These are phyloP conservation scores for Neurospora sp. DNA, from an alignment of 495 filamentous ascomycete genomes.

Conservation along the genomic window DNA sequence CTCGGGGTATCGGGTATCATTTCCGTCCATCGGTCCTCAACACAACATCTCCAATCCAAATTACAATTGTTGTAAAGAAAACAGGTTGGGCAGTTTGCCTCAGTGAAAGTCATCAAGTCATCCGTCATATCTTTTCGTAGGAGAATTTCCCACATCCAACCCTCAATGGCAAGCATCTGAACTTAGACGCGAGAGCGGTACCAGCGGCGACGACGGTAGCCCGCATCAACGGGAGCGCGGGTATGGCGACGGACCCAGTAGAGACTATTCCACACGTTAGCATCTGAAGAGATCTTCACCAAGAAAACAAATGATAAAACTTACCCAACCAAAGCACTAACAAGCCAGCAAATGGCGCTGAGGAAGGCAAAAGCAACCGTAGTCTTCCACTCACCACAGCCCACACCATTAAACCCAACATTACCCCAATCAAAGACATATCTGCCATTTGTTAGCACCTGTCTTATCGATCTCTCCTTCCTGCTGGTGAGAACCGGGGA, in stretches of 20 bases:
- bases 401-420: conserved; percentile 72
- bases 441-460: conserved; percentile 17
- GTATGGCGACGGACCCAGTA: conserved; percentile 33
- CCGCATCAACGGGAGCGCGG: conserved; percentile 1
- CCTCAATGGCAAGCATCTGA: background rate
- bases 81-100: background rate
- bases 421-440: conserved; percentile 90
- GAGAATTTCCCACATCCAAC: background rate
- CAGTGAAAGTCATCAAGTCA: background rate
- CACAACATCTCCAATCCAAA: background rate
- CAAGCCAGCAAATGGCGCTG: conserved; percentile 58
- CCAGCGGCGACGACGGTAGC: conserved; percentile 31
- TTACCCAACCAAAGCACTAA: conserved; percentile 41
- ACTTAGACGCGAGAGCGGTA: conserved; percentile 33
- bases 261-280: conserved; percentile 16
- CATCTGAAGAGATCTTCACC: background rate
- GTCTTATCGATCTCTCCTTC: background rate
- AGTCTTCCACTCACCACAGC: conserved; percentile 55
- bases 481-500: background rate
- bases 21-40: background rate
- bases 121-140: background rate
- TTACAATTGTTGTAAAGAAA: background rate
- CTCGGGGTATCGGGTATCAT: background rate
- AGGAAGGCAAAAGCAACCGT: conserved; percentile 58
- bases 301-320: background rate